These are phyloP conservation scores for Sporothrix globosa DNA, from an alignment of 2,329 filamentous ascomycete species.

Conservation along the genomic window DNA sequence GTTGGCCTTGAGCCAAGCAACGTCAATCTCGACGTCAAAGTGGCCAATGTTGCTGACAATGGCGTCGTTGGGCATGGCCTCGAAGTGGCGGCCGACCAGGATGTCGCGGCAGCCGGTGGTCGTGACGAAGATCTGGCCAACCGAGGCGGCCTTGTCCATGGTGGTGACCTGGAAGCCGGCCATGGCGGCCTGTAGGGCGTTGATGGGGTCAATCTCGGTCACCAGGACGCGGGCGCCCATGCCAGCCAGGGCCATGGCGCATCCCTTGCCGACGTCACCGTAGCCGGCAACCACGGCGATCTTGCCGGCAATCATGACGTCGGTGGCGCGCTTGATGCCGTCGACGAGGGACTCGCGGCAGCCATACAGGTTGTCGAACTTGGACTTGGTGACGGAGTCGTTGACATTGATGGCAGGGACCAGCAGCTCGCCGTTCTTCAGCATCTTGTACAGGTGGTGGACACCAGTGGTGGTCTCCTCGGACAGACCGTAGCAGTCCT, in stretches of 20 bases:
- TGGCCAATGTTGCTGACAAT: constrained; percentile 99
- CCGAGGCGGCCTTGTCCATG: constrained; percentile 88
- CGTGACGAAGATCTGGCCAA: constrained; percentile 98
- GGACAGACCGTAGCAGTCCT: constrained; percentile 96
- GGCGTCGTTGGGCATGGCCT: constrained; percentile 94
- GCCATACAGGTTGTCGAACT: constrained; percentile 99
- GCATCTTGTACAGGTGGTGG: constrained; percentile 98
- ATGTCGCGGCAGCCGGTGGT: constrained; percentile 99
- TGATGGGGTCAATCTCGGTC: constrained; percentile 98
- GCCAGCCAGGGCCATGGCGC: constrained; percentile 89
- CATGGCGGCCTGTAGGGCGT: constrained; percentile 97
- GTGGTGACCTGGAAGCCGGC: constrained; percentile 95
- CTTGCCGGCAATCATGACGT: constrained; percentile 99
- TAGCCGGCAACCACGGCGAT: constrained; percentile 95
- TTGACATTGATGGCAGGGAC: constrained; percentile 99
- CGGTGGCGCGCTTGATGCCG: constrained; percentile 99
- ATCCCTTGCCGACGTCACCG: constrained; percentile 99
- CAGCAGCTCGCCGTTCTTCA: constrained; percentile 86
- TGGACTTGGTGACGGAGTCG: constrained; percentile 99
- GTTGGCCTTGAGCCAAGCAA: constrained; percentile 99
- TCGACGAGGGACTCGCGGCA: constrained; percentile 98
- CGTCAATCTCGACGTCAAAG: constrained; percentile 99
- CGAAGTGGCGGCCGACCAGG: constrained; percentile 87
- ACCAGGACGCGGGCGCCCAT: constrained; percentile 97
- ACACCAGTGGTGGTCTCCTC: constrained; percentile 99